A percentile compares a stretch with the other conserved stretches of the same genome.
Evolutionary conservation across 345 rosid species (phyloP).

Genomic region (Aegle marmelos): DNA sequence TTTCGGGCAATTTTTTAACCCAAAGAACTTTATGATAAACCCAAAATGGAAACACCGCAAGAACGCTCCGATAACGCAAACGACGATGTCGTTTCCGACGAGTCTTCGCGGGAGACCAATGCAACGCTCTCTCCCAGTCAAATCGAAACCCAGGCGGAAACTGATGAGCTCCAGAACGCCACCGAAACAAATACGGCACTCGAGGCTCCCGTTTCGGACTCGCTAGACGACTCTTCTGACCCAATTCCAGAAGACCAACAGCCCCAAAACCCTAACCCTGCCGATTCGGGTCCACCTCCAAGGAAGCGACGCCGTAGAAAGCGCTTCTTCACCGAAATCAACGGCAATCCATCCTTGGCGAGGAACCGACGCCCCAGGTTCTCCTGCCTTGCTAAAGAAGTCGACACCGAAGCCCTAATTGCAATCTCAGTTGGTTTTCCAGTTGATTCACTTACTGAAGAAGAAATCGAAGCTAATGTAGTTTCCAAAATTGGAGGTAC

Average conservation of each 20-base stretch:
- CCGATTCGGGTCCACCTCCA: conserved; percentile 49
- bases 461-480: conserved; percentile 92
- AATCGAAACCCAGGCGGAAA: conserved; percentile 36
- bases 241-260: conserved; percentile 45
- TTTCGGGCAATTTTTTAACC: background rate
- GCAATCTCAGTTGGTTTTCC: conserved; percentile 94
- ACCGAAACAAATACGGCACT: conserved; percentile 28
- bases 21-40: background rate
- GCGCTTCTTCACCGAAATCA: conserved; percentile 88
- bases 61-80: conserved; percentile 36
- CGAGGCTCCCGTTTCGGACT: conserved; percentile 55
- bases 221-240: conserved; percentile 75
- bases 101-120: conserved; percentile 53
- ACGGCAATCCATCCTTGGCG: conserved; percentile 57
- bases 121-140: conserved; percentile 35
- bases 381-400: conserved; percentile 56
- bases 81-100: conserved; percentile 44
- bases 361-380: conserved; percentile 54
- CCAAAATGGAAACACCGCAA: conserved; percentile 16
- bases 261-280: conserved; percentile 42
- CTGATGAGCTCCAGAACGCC: conserved; percentile 39
- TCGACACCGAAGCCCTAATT: conserved; percentile 73
- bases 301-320: conserved; percentile 78
- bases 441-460: conserved; percentile 84
- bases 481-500: conserved; percentile 65